Conservation (phyloP, 1,139 yeast species). For the Candida neerlandica region DNA sequence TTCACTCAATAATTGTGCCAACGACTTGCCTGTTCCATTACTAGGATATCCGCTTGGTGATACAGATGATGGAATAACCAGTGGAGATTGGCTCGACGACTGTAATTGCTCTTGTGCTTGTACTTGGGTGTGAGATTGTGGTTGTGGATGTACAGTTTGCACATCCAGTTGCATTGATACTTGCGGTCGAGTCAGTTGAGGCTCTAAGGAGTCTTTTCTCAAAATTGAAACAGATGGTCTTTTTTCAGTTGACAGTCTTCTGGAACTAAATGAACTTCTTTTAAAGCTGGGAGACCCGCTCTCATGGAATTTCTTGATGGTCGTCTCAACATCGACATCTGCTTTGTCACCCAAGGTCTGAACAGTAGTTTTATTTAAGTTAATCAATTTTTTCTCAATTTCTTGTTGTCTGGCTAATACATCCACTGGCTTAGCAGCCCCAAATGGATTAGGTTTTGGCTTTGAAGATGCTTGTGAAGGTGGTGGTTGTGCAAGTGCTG, state of each 20-base stretch:
- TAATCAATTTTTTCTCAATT: constrained; percentile 47
- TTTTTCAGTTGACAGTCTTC: constrained; percentile 16
- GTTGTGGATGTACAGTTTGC: background rate
- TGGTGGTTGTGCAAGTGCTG: background rate
- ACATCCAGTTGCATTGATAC: background rate
- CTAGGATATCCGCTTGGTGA: constrained; percentile 11
- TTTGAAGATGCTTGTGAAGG: constrained; percentile 18
- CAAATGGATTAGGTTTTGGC: constrained; percentile 47
- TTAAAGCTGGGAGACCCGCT: constrained; percentile 18
- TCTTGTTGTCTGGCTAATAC: constrained; percentile 42
- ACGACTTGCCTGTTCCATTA: constrained; percentile 32
- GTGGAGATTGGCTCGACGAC: constrained; percentile 8
- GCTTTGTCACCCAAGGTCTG: constrained; percentile 47
- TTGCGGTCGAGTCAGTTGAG: constrained; percentile 5
- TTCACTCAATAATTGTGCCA: constrained; percentile 42
- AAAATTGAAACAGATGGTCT: constrained; percentile 24
- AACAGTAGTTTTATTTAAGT: constrained; percentile 60
- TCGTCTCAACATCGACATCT: constrained; percentile 20
- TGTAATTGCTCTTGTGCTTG: background rate
- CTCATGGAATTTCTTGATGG: constrained; percentile 18
- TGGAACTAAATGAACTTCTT: constrained; percentile 18
- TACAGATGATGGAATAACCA: background rate
- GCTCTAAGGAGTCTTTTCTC: constrained; percentile 16
- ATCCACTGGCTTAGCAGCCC: constrained; percentile 51
- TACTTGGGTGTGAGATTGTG: background rate